A percentile compares a stretch with the other conserved stretches of the same genome.
Evolutionary conservation across 441 rosid genomes (phyloP).

Genomic region (Omphalea diandra): DNA sequence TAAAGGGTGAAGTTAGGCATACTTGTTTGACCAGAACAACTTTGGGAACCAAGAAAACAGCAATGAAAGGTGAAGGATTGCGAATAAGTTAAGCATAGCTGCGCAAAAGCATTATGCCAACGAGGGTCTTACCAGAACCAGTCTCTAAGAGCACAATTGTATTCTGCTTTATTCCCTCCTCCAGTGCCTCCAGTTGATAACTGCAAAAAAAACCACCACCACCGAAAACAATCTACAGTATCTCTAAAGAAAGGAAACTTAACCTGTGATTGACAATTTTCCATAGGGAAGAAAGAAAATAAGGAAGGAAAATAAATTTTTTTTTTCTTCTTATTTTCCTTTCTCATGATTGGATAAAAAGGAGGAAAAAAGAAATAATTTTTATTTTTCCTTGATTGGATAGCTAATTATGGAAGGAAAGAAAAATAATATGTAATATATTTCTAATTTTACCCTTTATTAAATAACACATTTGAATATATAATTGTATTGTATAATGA

Average conservation of each 20-base stretch:
- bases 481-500: too few species aligned
- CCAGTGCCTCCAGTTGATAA: constrained; percentile 85
- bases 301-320: too few species aligned
- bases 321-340: too few species aligned
- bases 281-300: too few species aligned
- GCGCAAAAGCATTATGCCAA: constrained; percentile 90
- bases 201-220: constrained; percentile 35
- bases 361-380: too few species aligned
- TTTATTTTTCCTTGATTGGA: too few species aligned
- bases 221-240: background rate
- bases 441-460: too few species aligned
- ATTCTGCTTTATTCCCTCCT: constrained; percentile 64
- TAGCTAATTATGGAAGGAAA: too few species aligned
- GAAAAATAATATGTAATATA: too few species aligned
- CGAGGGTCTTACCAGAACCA: constrained; percentile 91
- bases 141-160: constrained; percentile 78
- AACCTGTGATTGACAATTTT: too few species aligned
- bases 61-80: constrained; percentile 71
- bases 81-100: constrained; percentile 61
- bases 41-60: constrained; percentile 90
- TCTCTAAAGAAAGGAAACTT: background rate
- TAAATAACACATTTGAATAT: too few species aligned
- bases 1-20: constrained; percentile 7
- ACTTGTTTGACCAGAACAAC: constrained; percentile 88
- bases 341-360: too few species aligned